Percentiles rank a stretch among this genome's conserved stretches.
phyloP scores from a whole-genome alignment of 2,329 filamentous ascomycete genomes.

The Blastomyces silverae region DNA sequence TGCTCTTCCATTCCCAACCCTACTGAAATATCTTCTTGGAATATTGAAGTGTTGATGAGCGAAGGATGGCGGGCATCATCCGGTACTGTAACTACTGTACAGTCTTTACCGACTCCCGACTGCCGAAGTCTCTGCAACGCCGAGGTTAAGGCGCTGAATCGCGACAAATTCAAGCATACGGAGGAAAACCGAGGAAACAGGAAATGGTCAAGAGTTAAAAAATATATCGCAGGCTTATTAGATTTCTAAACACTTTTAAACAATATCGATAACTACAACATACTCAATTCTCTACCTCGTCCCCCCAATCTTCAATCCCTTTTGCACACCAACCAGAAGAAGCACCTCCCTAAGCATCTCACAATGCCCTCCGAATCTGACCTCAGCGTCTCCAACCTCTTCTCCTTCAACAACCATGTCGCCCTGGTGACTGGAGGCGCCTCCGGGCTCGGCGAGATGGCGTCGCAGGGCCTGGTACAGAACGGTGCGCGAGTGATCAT shows the following conservation, averaged over 20 bases:
- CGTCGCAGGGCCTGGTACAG: constrained; percentile 40
- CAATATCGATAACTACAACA: background rate
- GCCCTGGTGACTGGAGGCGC: constrained; percentile 36
- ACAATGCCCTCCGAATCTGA: constrained; percentile 21
- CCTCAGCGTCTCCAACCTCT: constrained; percentile 31
- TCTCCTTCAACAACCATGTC: constrained; percentile 32
- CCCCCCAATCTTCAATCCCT: background rate
- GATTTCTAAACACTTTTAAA: background rate
- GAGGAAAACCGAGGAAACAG: background rate
- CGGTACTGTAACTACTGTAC: background rate
- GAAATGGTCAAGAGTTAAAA: no score
- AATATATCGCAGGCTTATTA: background rate
- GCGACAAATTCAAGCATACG: background rate
- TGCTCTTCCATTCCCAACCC: background rate
- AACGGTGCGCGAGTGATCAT: constrained; percentile 41
- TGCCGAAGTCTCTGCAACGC: background rate
- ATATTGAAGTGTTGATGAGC: background rate
- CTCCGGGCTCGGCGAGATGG: constrained; percentile 39
- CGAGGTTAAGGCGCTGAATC: background rate
- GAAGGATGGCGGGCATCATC: background rate
- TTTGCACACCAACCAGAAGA: background rate
- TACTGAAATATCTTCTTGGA: background rate
- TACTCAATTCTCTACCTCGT: background rate
- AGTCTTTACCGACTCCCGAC: background rate
- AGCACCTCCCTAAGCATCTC: background rate